phyloP scores from a whole-genome alignment of 495 filamentous ascomycete species.

The Evernia prunastri region DNA sequence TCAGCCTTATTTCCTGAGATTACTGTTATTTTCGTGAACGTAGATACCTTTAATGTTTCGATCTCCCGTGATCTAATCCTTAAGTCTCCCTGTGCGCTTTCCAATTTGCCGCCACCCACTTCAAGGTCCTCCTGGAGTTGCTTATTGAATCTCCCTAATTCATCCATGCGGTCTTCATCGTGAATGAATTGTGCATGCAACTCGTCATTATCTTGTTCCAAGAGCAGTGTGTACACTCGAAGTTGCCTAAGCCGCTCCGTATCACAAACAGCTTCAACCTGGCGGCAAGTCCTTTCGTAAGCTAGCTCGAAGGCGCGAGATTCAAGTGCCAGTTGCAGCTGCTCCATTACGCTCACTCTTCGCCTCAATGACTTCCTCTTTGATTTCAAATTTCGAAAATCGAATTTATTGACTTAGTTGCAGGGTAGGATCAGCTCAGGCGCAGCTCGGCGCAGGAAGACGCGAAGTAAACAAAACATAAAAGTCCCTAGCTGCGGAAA shows the following conservation, averaged over 20 bases:
- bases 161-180: constrained; percentile 45
- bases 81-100: constrained; percentile 49
- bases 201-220: constrained; percentile 64
- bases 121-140: constrained; percentile 54
- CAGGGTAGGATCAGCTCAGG: not conserved
- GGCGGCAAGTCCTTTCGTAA: constrained; percentile 53
- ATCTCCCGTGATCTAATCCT: constrained; percentile 57
- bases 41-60: constrained; percentile 57
- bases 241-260: constrained; percentile 61
- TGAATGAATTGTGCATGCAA: constrained; percentile 55
- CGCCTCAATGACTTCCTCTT: too few species aligned
- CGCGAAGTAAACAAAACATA: constrained; percentile 1
- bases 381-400: not conserved
- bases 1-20: constrained; percentile 1
- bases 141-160: constrained; percentile 43
- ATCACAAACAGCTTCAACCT: constrained; percentile 55
- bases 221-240: constrained; percentile 57
- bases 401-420: not conserved
- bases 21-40: not conserved
- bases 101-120: constrained; percentile 47
- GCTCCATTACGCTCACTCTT: not conserved
- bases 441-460: not conserved
- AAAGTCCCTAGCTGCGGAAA: not conserved
- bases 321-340: constrained; percentile 41
- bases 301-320: constrained; percentile 54